Evolutionary conservation across 2,329 filamentous ascomycete species (phyloP).

Genomic region (Trichoderma asperellum): DNA sequence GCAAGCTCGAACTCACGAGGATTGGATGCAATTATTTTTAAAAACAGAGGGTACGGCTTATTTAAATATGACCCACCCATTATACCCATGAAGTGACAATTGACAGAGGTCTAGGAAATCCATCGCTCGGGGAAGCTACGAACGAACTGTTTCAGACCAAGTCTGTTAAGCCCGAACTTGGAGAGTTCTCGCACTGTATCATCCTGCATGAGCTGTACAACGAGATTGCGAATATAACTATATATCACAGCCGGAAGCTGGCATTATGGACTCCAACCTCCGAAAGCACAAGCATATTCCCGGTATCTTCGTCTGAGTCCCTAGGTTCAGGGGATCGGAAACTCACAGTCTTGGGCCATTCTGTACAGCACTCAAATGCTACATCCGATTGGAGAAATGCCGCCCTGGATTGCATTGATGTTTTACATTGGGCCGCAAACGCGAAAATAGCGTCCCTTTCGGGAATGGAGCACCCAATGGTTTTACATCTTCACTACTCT

Average conservation of each 20-base stretch:
- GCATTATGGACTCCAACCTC: background rate
- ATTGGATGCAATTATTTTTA: background rate
- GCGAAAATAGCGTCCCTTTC: background rate
- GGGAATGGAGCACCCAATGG: background rate
- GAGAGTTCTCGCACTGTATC: background rate
- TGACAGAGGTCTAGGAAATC: background rate
- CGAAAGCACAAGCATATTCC: background rate
- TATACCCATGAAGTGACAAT: background rate
- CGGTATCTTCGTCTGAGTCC: background rate
- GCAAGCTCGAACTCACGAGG: background rate
- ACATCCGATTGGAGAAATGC: background rate
- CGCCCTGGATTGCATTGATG: background rate
- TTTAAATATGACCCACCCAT: background rate
- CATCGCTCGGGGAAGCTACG: background rate
- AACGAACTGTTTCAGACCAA: background rate
- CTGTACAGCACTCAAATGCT: background rate
- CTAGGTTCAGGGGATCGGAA: background rate
- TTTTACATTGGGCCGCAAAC: background rate
- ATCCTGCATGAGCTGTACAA: background rate
- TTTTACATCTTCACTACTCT: background rate
- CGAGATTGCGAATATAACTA: background rate
- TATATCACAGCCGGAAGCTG: background rate
- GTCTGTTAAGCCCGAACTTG: background rate
- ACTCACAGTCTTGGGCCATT: background rate
- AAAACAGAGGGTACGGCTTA: background rate